These are phyloP conservation scores for Moniliophthora roreri DNA, from an alignment of 1,284 basidiomycete genomes.

Conservation along the genomic window DNA sequence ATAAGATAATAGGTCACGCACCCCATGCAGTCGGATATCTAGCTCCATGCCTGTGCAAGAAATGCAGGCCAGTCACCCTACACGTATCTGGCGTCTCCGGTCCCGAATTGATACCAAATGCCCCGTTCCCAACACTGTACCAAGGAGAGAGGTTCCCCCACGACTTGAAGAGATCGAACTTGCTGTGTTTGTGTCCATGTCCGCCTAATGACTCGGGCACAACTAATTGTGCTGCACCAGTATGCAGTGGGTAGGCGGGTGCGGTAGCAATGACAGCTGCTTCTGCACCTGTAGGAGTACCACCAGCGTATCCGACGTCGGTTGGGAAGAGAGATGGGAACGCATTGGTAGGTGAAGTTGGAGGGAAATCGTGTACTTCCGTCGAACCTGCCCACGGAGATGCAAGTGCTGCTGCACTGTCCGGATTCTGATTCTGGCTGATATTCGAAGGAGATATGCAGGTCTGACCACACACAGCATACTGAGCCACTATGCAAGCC, in stretches of 20 bases:
- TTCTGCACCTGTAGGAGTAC: slow-evolving; percentile 84
- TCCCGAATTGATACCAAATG: slow-evolving; percentile 73
- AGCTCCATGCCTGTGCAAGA: slow-evolving; percentile 80
- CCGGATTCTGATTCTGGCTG: slow-evolving; percentile 3
- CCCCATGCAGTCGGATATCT: slow-evolving; percentile 76
- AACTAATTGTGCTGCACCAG: slow-evolving; percentile 67
- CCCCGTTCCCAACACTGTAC: slow-evolving; percentile 69
- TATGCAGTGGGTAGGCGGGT: slow-evolving; percentile 73
- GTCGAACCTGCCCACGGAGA: slow-evolving; percentile 72
- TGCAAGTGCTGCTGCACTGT: slow-evolving; percentile 34
- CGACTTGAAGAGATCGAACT: slow-evolving; percentile 66
- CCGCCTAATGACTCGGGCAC: slow-evolving; percentile 34
- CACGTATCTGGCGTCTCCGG: slow-evolving; percentile 72
- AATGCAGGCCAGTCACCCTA: slow-evolving; percentile 68
- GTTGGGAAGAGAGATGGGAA: slow-evolving; percentile 72
- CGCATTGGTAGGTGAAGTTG: slow-evolving; percentile 66
- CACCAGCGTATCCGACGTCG: slow-evolving; percentile 78
- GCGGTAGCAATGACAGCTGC: slow-evolving; percentile 78
- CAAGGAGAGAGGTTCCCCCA: slow-evolving; percentile 88
- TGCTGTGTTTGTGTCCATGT: slow-evolving; percentile 29
- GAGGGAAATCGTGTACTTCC: slow-evolving; percentile 68
- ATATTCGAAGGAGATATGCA: slow-evolving; percentile 5
- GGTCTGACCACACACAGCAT: slow-evolving; percentile 33
- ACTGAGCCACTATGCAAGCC: slow-evolving; percentile 41
- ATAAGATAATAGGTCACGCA: slow-evolving; percentile 31